Evolutionary conservation across 192 early-diverging fungal genomes (phyloP).

Genomic region (Backusella liffmaniae): DNA sequence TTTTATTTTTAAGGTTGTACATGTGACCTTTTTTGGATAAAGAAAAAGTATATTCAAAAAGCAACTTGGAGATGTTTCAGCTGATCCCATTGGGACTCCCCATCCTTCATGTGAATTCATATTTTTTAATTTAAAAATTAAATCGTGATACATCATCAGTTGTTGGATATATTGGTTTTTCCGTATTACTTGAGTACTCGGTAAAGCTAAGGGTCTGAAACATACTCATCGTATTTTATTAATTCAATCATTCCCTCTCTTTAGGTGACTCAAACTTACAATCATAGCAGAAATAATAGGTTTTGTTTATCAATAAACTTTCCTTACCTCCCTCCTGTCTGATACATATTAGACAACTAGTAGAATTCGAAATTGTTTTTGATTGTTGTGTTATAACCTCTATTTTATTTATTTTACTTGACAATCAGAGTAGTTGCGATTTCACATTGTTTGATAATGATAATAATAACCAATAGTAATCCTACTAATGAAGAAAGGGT

Average conservation of each 20-base stretch:
- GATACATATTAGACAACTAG: neutral
- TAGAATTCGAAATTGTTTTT: neutral
- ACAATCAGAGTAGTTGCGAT: neutral
- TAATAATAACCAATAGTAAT: neutral
- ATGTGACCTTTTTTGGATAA: neutral
- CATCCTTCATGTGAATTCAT: constrained; percentile 14
- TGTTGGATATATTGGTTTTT: neutral
- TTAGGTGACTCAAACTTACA: too few relatives aligned
- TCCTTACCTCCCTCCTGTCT: neutral
- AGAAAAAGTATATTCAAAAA: neutral
- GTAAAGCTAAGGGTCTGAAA: too few relatives aligned
- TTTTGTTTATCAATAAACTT: neutral
- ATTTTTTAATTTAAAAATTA: neutral
- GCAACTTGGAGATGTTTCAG: neutral
- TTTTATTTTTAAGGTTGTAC: neutral
- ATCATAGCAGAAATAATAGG: too few relatives aligned
- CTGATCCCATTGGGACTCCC: neutral
- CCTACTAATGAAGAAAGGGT: too few relatives aligned
- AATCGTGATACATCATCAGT: neutral
- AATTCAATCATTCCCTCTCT: too few relatives aligned
- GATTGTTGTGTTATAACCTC: neutral
- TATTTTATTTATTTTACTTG: neutral
- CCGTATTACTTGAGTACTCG: too few relatives aligned
- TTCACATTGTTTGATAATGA: neutral
- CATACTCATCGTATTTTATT: too few relatives aligned